Evolutionary conservation across 1,284 basidiomycete genomes (phyloP).

Genomic region (Trichosporon inkin): DNA sequence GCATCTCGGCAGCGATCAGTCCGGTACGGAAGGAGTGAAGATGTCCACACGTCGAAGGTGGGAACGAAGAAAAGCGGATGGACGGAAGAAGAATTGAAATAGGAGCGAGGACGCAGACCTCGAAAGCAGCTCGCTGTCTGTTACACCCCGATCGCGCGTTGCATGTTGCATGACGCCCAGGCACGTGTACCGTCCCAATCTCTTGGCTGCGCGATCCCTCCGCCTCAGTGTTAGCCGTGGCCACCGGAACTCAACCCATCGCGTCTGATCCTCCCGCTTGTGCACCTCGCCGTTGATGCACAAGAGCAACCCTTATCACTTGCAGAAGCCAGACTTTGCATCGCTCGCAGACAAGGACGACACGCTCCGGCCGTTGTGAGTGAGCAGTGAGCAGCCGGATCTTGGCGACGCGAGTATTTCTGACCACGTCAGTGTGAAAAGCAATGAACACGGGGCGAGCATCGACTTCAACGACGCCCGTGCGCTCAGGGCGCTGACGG

Average conservation of each 20-base stretch:
- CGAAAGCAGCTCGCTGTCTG: background rate
- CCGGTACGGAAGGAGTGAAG: background rate
- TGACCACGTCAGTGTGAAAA: slow-evolving; percentile 21
- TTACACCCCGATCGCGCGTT: slow-evolving; percentile 4
- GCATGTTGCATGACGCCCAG: slow-evolving; percentile 7
- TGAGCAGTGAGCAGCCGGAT: slow-evolving; percentile 11
- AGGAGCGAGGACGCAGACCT: background rate
- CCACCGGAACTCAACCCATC: no score
- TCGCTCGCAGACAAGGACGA: slow-evolving; percentile 60
- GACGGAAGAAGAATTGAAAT: background rate
- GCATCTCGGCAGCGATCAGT: background rate
- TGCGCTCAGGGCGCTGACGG: slow-evolving; percentile 69
- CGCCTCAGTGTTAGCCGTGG: no score
- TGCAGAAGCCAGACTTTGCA: slow-evolving; percentile 61
- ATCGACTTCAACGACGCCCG: slow-evolving; percentile 69
- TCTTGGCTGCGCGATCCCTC: background rate
- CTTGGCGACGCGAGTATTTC: no score
- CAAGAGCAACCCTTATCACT: slow-evolving; percentile 46
- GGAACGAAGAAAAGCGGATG: background rate
- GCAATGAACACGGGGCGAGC: slow-evolving; percentile 19
- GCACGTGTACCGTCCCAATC: background rate
- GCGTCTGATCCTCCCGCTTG: background rate
- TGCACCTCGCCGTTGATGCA: slow-evolving; percentile 35
- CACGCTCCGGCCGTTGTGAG: slow-evolving; percentile 62
- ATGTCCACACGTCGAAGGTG: background rate